Conservation (phyloP, 257 asterid genomes). For the Leptodermis oblonga region DNA sequence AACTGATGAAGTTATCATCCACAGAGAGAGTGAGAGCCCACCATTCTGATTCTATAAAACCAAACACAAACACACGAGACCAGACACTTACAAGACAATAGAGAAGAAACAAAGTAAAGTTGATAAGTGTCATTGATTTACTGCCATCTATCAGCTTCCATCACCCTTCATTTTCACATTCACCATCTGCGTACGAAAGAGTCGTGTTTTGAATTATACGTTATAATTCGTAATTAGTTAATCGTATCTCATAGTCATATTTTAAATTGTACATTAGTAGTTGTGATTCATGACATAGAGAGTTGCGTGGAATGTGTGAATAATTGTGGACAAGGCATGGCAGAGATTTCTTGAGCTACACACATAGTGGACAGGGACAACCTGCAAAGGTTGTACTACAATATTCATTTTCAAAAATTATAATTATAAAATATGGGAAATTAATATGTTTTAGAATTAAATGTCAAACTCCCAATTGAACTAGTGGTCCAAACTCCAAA, state of each 20-base stretch:
- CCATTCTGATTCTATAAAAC: conserved; percentile 4
- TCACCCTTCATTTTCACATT: not conserved
- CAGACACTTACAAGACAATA: not conserved
- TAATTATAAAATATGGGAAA: no score
- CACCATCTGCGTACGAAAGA: no score
- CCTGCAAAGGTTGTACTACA: not conserved
- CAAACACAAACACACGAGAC: not conserved
- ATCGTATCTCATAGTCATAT: no score
- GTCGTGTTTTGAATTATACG: no score
- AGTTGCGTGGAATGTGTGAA: no score
- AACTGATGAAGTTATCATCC: conserved; percentile 11
- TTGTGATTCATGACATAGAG: no score
- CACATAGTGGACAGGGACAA: not conserved
- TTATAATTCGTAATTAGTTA: no score
- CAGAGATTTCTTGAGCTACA: not conserved
- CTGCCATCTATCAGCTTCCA: conserved; percentile 9
- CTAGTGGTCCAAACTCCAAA: conserved; percentile 11
- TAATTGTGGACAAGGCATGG: not conserved
- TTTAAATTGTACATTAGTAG: no score
- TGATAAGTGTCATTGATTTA: conserved; percentile 4
- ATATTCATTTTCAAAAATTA: no score
- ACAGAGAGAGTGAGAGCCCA: no score
- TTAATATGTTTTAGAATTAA: not conserved
- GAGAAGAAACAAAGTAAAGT: not conserved
- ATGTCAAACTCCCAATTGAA: conserved; percentile 14